Evolutionary conservation across 495 filamentous ascomycete genomes (phyloP), one percentile per base, ranked within the genome.

Genomic region (Letharia columbiana): DNA sequence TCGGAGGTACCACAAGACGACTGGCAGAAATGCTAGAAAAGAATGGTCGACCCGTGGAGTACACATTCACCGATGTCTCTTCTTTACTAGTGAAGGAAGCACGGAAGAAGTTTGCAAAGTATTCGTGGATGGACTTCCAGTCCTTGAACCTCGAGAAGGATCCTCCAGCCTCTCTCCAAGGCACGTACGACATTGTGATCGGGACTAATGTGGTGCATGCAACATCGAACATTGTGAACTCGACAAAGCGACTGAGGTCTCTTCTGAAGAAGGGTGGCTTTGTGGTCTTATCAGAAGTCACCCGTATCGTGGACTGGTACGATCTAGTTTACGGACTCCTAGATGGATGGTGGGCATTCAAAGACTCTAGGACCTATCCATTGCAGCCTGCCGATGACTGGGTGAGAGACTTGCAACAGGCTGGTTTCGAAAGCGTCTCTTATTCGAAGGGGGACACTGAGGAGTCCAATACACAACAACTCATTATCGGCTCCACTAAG

Each of bases 281-380:
- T 15, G 33, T 80, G 2, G 60, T 75, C 62, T 61, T 81, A 66
- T 62, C 78, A 1, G 80, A 82, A 60, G 75, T 80, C 73, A 81
- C 77, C 8, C 61, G 56, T 39, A 63, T 69, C 4, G 59, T 77
- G 0, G 73, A 73, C 64, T 80, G 76, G 69, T 71, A 79, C 23
- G 80, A 85, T 64, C 59, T 85, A 28, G 73, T 80, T 13, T 82
- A 78, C 57, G 81, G 82, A 7, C 69, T 80, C 13, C 73, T 83
- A 1, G 76, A 81, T 28, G 81, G 81, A 8, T 85, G 82, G 82
- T 83, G 81, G 81, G 70, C 77, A 20, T 80, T 80, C 37, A 73
- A 76, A 17, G 81, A 85, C 67, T 78, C 80, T 3, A 77, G 81
- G 2, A 60, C 41, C 3, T 80, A 85, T 70, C 79, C 78, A 0